These are phyloP conservation scores for Triticum monococcum DNA, from an alignment of 176 grass and related monocot species.

Conservation along the genomic window DNA sequence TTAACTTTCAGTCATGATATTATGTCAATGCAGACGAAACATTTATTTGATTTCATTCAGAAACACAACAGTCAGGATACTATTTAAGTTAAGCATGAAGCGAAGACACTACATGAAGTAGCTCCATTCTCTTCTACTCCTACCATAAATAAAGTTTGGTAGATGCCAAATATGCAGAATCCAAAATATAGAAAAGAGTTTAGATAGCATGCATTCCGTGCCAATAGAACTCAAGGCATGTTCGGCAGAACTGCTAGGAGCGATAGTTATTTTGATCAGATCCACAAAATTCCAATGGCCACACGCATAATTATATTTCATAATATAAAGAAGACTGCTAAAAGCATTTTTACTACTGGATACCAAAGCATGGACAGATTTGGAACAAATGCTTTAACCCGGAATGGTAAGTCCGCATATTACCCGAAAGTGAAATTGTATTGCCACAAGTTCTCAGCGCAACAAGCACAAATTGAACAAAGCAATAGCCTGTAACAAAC, in stretches of 20 bases:
- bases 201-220: neutral
- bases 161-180: neutral
- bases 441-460: neutral
- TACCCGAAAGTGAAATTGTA: neutral
- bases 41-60: slow-evolving; percentile 19
- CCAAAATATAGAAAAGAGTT: neutral
- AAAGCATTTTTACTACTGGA: neutral
- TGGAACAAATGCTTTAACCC: neutral
- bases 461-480: neutral
- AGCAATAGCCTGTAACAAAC: neutral
- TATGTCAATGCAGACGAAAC: neutral
- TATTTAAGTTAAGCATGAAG: neutral
- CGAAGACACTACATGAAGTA: neutral
- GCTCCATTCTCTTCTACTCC: neutral
- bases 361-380: neutral
- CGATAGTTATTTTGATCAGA: neutral
- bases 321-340: neutral
- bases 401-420: neutral
- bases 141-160: neutral
- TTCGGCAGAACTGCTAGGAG: neutral
- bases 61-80: neutral
- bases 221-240: neutral
- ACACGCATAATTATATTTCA: neutral
- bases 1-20: neutral
- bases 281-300: neutral